Conservation (phyloP, 2,329 filamentous ascomycete species). For the Alternaria metachromatica region DNA sequence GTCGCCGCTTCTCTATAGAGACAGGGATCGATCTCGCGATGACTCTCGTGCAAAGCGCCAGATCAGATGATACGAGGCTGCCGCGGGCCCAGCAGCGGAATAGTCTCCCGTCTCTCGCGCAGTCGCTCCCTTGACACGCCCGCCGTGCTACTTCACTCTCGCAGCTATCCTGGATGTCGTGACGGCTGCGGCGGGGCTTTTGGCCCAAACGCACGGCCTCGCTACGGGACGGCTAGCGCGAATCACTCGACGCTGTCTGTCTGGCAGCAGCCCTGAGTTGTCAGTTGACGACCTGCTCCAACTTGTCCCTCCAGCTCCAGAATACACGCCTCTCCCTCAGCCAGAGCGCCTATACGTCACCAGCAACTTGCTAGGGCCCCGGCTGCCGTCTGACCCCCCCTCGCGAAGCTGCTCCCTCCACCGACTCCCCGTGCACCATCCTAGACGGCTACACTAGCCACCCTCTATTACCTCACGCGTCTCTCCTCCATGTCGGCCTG, state of each 20-base stretch:
- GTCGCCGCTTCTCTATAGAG: conserved; percentile 3
- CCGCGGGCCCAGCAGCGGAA: not conserved
- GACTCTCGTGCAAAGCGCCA: not conserved
- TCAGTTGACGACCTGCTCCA: conserved; percentile 25
- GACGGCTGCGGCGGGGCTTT: conserved; percentile 12
- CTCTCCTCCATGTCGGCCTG: conserved; percentile 41
- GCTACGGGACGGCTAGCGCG: conserved; percentile 26
- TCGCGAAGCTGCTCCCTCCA: conserved; percentile 29
- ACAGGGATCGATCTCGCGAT: conserved; percentile 13
- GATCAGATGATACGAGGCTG: conserved; percentile 2
- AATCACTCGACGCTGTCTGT: conserved; percentile 28
- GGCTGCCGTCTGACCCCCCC: conserved; percentile 31
- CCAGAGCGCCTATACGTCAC: conserved; percentile 21
- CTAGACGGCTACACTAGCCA: conserved; percentile 38
- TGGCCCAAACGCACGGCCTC: conserved; percentile 24
- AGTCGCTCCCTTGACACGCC: not conserved
- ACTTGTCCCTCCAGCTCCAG: conserved; percentile 22
- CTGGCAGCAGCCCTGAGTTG: conserved; percentile 31
- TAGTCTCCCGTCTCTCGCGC: not conserved
- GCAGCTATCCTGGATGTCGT: conserved; percentile 6
- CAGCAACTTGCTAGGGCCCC: conserved; percentile 25
- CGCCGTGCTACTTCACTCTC: not conserved
- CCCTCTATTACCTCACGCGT: conserved; percentile 33
- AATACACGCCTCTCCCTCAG: conserved; percentile 16
- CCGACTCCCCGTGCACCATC: conserved; percentile 32